Evolutionary conservation across 2,329 filamentous ascomycete genomes (phyloP).

Genomic region (Onygenales sp.): DNA sequence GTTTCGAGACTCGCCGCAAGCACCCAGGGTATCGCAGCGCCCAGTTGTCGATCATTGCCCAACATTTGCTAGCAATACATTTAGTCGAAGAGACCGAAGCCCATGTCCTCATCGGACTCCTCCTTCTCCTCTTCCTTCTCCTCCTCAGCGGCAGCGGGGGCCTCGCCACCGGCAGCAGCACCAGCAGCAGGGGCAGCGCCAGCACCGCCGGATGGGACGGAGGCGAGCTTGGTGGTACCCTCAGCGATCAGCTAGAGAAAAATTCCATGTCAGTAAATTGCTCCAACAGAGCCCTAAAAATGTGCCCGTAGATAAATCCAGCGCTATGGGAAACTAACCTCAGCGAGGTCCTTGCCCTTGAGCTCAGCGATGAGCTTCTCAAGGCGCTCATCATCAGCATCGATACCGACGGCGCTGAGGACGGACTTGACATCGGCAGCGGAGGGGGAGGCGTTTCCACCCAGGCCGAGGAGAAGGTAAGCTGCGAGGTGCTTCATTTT

Average conservation of each 20-base stretch:
- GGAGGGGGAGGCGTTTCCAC: constrained; percentile 82
- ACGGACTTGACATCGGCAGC: constrained; percentile 79
- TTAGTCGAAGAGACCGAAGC: constrained; percentile 63
- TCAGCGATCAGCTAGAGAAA: constrained; percentile 69
- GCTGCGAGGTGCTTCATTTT: constrained; percentile 99
- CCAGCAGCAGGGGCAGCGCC: constrained; percentile 54
- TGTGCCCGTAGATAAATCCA: background rate
- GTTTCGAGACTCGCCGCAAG: background rate
- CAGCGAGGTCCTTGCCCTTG: constrained; percentile 62
- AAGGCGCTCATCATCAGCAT: constrained; percentile 82
- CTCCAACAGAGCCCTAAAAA: background rate
- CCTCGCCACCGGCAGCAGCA: constrained; percentile 59
- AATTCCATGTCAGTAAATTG: constrained; percentile 15
- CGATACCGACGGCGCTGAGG: constrained; percentile 87
- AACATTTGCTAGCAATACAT: constrained; percentile 16
- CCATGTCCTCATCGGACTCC: constrained; percentile 67
- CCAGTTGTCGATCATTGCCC: constrained; percentile 13
- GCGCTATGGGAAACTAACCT: constrained; percentile 50
- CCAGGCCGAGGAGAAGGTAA: constrained; percentile 93
- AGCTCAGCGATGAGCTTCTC: constrained; percentile 75
- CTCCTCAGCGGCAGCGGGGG: constrained; percentile 52
- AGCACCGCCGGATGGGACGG: constrained; percentile 85
- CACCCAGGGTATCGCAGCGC: constrained; percentile 4
- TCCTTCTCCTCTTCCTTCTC: constrained; percentile 72
- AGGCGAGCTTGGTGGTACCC: constrained; percentile 89